phyloP scores from a whole-genome alignment of 768 basidiomycete genomes.

The Boletellus sp. region DNA sequence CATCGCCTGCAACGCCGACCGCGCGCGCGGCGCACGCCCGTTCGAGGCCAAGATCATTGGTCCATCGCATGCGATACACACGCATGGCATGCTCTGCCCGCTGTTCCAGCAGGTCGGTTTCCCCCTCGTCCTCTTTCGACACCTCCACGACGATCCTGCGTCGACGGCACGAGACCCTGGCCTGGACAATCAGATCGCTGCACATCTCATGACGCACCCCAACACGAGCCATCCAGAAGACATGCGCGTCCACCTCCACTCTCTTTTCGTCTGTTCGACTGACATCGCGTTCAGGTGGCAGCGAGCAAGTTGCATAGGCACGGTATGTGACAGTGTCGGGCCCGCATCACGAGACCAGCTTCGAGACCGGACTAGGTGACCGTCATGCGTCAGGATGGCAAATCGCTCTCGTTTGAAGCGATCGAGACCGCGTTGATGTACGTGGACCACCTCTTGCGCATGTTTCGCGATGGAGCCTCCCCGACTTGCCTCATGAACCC shows the following conservation, averaged over 20 bases:
- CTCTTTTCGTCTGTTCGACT: neutral
- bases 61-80: conserved; percentile 26
- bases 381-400: conserved; percentile 25
- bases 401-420: conserved; percentile 22
- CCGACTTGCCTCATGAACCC: conserved; percentile 17
- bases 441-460: conserved; percentile 29
- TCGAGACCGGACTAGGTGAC: conserved; percentile 16
- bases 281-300: conserved; percentile 16
- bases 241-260: conserved; percentile 6
- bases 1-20: conserved; percentile 25
- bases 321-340: conserved; percentile 10
- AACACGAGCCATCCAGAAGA: conserved; percentile 23
- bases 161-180: conserved; percentile 19
- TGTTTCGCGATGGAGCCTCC: conserved; percentile 23
- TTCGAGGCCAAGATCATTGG: conserved; percentile 21
- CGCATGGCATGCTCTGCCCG: conserved; percentile 21
- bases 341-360: too few species aligned
- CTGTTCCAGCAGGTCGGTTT: conserved; percentile 28
- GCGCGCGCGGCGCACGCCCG: conserved; percentile 18
- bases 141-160: conserved; percentile 16
- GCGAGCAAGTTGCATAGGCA: conserved; percentile 25
- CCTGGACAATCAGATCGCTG: conserved; percentile 30
- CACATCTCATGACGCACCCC: conserved; percentile 29
- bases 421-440: conserved; percentile 32
- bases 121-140: conserved; percentile 29